These are phyloP conservation scores for Selaginella moellendorffii DNA, from an alignment of 75 land plant genomes.

Conservation along the genomic window DNA sequence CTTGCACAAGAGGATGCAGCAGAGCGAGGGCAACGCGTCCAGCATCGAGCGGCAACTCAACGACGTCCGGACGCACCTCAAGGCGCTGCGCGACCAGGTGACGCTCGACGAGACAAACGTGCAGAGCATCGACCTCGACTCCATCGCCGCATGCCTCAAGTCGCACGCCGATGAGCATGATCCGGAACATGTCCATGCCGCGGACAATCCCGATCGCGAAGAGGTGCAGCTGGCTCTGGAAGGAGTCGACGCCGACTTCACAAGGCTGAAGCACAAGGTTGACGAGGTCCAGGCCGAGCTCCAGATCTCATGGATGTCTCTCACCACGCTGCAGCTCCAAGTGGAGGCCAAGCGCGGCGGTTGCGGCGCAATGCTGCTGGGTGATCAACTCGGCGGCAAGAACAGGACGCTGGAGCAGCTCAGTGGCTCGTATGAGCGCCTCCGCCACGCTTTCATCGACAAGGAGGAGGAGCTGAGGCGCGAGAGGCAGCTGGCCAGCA, in stretches of 20 bases:
- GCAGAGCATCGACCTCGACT: not conserved
- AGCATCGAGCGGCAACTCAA: not conserved
- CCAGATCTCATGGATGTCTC: not conserved
- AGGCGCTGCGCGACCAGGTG: not conserved
- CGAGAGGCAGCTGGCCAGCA: not conserved
- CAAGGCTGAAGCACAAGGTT: not conserved
- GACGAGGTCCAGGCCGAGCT: not conserved
- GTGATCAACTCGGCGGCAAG: not conserved
- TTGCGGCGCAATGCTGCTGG: not conserved
- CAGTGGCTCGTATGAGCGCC: not conserved
- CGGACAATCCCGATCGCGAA: too few species aligned
- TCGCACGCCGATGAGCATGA: not conserved
- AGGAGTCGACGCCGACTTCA: not conserved
- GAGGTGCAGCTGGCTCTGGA: not conserved
- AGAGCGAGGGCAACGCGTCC: not conserved
- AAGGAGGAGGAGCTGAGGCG: not conserved
- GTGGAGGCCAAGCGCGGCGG: not conserved
- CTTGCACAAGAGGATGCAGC: not conserved
- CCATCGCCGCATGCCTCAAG: not conserved
- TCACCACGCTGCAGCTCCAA: not conserved
- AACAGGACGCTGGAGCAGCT: not conserved
- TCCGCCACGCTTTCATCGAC: not conserved
- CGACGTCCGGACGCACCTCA: not conserved
- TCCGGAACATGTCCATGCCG: too few species aligned
- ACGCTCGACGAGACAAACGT: not conserved